Base-by-base conservation (phyloP, 2,329 filamentous ascomycete genomes). In the Aulographum hederae region DNA sequence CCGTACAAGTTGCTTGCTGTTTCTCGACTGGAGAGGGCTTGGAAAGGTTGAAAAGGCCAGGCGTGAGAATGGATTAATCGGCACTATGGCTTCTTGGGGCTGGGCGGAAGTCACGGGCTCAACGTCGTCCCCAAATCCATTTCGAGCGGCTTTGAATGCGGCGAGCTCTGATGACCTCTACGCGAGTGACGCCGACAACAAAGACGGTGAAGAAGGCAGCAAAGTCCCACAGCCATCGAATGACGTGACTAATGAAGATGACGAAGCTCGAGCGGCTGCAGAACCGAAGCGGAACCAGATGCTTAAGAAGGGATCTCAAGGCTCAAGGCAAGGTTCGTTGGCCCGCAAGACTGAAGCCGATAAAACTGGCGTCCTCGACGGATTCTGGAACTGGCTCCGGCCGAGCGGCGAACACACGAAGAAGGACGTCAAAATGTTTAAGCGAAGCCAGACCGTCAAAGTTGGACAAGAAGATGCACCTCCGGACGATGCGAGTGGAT, bases 11-110 rank as follows among this genome's bases (percentile, higher is more conserved):
- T 98, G 86, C 51, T 61, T 98, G n/a, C 57, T 98, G 4, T 98
- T 98, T 46, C 60, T 98, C 2, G 89, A 98, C 49, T 98, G 89
- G 89, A 78, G 85, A 53, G 89, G 89, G 0, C 60, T 98, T 3
- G 86, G 78, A 4, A 76, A 82, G 25, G 89, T 98, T 2, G 84
- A 95, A 41, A 98, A 98, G 53, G 86, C 89, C 8, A 70, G 86
- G 15, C 64, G 89, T 49, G 86, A 92, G 49, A 92, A 85, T 37
- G 86, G 86, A 1, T 60, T 95, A 18, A 80, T 98, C 23, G 85
- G 91, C 32, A 93, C 85, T 0, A 73, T 95, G 39, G 82, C 89
- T 18, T 81, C 80, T 34, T 94, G 86, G 65, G 86, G 89, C 2
- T 94, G 85, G 79, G 80, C 82, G 6, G 89, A 98, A 52, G 57